Evolutionary conservation across 495 filamentous ascomycete genomes (phyloP).

Genomic region (Daldinia bambusicola): DNA sequence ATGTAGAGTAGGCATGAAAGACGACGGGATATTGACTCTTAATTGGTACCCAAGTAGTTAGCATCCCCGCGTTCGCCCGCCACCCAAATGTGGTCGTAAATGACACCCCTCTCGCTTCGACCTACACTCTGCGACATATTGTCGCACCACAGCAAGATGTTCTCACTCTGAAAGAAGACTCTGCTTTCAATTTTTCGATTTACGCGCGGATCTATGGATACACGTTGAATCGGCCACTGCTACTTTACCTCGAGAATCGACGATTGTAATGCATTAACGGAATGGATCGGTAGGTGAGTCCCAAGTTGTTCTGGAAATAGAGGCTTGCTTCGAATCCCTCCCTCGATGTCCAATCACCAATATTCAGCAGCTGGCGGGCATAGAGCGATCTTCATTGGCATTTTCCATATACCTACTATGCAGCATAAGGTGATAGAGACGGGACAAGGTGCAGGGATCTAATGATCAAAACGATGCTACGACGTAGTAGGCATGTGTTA

Average conservation of each 20-base stretch:
- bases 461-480: conserved; percentile 34
- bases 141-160: conserved; percentile 39
- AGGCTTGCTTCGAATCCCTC: conserved; percentile 1
- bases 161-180: conserved; percentile 23
- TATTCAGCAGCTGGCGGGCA: conserved; percentile 11
- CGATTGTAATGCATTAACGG: conserved; percentile 16
- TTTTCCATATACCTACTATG: conserved; percentile 27
- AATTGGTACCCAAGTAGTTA: conserved; percentile 6
- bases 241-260: conserved; percentile 21
- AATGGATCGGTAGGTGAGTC: conserved; percentile 12
- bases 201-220: conserved; percentile 31
- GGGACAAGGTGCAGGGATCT: conserved; percentile 39
- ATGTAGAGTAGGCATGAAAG: conserved; percentile 4
- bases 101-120: conserved; percentile 39
- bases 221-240: conserved; percentile 34
- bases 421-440: conserved; percentile 23
- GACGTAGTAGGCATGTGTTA: conserved; percentile 23
- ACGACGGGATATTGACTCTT: conserved; percentile 12
- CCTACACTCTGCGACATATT: conserved; percentile 24
- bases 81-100: conserved; percentile 35
- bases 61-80: conserved; percentile 30
- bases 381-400: conserved; percentile 33
- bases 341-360: conserved; percentile 9
- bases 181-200: conserved; percentile 21
- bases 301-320: neutral